Percentiles rank a stretch among this genome's conserved stretches.
These are phyloP conservation scores for Tagetes erecta DNA, from an alignment of 129 eudicot species.

Conservation along the genomic window DNA sequence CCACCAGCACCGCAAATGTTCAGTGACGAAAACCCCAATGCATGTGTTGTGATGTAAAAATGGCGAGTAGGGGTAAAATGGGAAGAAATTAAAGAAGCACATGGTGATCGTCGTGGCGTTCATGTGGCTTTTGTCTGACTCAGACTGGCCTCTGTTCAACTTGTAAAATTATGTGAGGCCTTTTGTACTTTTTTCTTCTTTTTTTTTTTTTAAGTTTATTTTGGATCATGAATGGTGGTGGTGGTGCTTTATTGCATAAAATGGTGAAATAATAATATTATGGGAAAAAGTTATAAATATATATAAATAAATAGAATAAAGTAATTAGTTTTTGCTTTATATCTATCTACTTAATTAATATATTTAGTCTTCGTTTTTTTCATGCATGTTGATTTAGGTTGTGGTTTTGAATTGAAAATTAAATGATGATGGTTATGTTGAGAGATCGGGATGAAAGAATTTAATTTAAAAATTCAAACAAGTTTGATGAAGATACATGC, in stretches of 20 bases:
- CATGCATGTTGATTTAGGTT: background rate
- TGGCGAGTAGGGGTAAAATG: conserved; percentile 33
- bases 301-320: background rate
- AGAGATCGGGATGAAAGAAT: too few species aligned
- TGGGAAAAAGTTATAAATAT: conserved; percentile 17
- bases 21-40: conserved; percentile 98
- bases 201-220: background rate
- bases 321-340: conserved; percentile 17
- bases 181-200: conserved; percentile 30
- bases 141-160: conserved; percentile 26
- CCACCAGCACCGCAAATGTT: conserved; percentile 87
- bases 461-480: too few species aligned
- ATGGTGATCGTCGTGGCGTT: conserved; percentile 36
- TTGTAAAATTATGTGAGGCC: conserved; percentile 34
- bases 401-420: background rate
- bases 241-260: conserved; percentile 13
- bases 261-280: conserved; percentile 20
- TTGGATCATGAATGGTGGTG: conserved; percentile 26
- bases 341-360: background rate
- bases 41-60: conserved; percentile 79
- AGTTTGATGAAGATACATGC: too few species aligned
- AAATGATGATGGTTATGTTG: too few species aligned
- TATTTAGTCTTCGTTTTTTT: background rate
- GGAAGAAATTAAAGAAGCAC: conserved; percentile 25
- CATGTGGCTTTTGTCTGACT: conserved; percentile 37